These are phyloP conservation scores for Globisporangium perplexum DNA, from an alignment of 352 stramenopile genomes.

Conservation along the genomic window DNA sequence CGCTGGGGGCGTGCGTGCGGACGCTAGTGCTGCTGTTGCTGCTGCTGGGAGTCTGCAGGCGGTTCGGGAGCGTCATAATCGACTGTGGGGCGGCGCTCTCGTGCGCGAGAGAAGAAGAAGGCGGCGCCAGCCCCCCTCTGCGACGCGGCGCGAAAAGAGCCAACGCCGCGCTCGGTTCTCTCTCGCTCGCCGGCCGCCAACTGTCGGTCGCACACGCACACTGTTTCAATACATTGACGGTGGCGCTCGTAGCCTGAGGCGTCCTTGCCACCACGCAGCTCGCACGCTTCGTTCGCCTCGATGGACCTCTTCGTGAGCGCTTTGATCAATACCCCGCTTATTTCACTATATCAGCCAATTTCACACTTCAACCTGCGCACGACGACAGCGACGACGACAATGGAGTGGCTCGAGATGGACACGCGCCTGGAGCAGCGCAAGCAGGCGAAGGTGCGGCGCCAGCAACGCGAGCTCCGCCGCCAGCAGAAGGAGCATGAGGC, in stretches of 20 bases:
- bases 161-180: neutral
- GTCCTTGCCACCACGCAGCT: too few species aligned
- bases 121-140: neutral
- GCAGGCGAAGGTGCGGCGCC: conserved; percentile 27
- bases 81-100: conserved; percentile 18
- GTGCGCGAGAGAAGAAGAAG: conserved; percentile 3
- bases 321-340: too few species aligned
- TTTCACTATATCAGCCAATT: too few species aligned
- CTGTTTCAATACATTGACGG: too few species aligned
- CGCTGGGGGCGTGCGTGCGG: neutral
- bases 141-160: neutral
- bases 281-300: too few species aligned
- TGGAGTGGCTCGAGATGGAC: conserved; percentile 49
- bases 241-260: too few species aligned
- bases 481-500: conserved; percentile 21
- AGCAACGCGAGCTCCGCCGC: conserved; percentile 42
- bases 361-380: conserved; percentile 7
- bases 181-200: conserved; percentile 5
- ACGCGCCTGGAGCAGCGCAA: conserved; percentile 45
- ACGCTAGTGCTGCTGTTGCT: neutral
- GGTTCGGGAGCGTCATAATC: conserved; percentile 59
- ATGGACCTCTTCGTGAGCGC: too few species aligned
- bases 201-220: neutral
- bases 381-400: neutral
- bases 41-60: conserved; percentile 23